These are phyloP conservation scores for Sutorius eximius DNA, from an alignment of 1,284 basidiomycete species.

Conservation along the genomic window DNA sequence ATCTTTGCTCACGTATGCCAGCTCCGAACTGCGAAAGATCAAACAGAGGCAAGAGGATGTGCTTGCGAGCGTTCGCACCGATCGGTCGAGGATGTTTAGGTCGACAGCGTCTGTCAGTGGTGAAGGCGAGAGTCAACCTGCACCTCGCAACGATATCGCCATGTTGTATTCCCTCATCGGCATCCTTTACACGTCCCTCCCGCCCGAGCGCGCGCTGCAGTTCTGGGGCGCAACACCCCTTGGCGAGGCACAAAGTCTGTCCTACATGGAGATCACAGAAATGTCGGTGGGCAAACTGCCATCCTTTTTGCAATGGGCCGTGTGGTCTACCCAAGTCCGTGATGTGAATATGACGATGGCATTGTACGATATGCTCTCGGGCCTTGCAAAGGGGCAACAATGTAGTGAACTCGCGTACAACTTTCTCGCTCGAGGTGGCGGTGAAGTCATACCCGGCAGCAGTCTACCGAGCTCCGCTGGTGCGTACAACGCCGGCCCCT, in stretches of 20 bases:
- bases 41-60: slow-evolving; percentile 91
- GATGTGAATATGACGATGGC: slow-evolving; percentile 74
- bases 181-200: slow-evolving; percentile 72
- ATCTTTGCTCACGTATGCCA: slow-evolving; percentile 75
- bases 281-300: slow-evolving; percentile 65
- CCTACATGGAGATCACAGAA: slow-evolving; percentile 59
- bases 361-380: slow-evolving; percentile 85
- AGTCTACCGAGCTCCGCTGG: slow-evolving; percentile 32
- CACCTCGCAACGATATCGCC: slow-evolving; percentile 79
- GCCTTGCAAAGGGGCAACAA: slow-evolving; percentile 81
- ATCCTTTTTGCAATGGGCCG: slow-evolving; percentile 83
- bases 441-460: slow-evolving; percentile 62
- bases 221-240: slow-evolving; percentile 78
- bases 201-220: slow-evolving; percentile 74
- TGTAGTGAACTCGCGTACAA: slow-evolving; percentile 86
- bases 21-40: slow-evolving; percentile 86
- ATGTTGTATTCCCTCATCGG: slow-evolving; percentile 84
- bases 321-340: slow-evolving; percentile 78
- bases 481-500: slow-evolving; percentile 34
- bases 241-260: slow-evolving; percentile 38
- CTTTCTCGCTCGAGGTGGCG: slow-evolving; percentile 70
- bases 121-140: slow-evolving; percentile 39
- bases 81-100: slow-evolving; percentile 51
- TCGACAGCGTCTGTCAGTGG: slow-evolving; percentile 44
- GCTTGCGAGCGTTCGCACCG: slow-evolving; percentile 60